Evolutionary conservation across 2,329 filamentous ascomycete genomes (phyloP).

Genomic region (Colletotrichum spaethianum): DNA sequence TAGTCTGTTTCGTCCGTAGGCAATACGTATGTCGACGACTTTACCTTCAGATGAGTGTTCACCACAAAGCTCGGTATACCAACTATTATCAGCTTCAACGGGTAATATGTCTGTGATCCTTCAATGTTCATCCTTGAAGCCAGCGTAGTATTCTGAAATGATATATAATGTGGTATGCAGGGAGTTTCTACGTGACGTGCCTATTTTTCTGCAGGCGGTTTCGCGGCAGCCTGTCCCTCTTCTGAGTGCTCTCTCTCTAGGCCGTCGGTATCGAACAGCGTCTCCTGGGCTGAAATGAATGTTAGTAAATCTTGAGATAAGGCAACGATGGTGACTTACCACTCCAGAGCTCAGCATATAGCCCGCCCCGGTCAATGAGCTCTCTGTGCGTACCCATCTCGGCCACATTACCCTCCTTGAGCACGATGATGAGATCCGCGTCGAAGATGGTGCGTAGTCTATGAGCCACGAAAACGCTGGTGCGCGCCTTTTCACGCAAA

Average conservation of each 20-base stretch:
- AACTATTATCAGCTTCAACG: no score
- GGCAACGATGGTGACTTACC: conserved; percentile 65
- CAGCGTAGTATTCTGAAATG: neutral
- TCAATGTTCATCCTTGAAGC: no score
- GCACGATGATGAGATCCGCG: conserved; percentile 91
- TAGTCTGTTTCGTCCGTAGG: conserved; percentile 23
- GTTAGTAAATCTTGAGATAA: conserved; percentile 37
- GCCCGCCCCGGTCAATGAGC: conserved; percentile 81
- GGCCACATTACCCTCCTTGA: conserved; percentile 86
- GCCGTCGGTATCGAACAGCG: conserved; percentile 66
- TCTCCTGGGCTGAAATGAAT: conserved; percentile 70
- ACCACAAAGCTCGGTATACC: neutral
- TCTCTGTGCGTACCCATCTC: conserved; percentile 91
- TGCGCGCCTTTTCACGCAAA: conserved; percentile 87
- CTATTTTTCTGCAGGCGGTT: conserved; percentile 9
- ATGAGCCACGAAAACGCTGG: conserved; percentile 96
- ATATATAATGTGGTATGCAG: neutral
- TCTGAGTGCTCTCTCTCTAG: conserved; percentile 55
- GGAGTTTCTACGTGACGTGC: neutral
- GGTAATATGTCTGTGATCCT: no score
- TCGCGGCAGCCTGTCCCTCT: conserved; percentile 64
- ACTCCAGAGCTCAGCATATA: conserved; percentile 94
- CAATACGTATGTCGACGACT: neutral
- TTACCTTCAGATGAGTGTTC: neutral
- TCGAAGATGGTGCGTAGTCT: conserved; percentile 94